Evolutionary conservation across 352 stramenopile genomes (phyloP).

Genomic region (Stramenopiles sp.): DNA sequence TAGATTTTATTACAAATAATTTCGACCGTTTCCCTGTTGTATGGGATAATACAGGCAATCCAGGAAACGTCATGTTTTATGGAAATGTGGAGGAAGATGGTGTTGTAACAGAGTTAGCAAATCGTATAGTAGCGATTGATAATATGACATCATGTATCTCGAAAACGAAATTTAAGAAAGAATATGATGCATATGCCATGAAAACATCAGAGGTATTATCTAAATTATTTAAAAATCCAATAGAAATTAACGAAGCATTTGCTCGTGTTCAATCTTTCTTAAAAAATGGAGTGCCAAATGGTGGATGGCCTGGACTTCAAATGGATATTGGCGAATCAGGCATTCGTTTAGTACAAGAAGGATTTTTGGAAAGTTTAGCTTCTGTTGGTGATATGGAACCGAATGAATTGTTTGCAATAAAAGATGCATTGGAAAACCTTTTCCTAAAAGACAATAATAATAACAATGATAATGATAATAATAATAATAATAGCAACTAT

Average conservation of each 20-base stretch:
- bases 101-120: neutral
- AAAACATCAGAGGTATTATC: neutral
- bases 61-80: neutral
- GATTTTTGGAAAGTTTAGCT: neutral
- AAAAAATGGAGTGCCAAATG: neutral
- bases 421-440: neutral
- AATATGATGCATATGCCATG: neutral
- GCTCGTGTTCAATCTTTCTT: neutral
- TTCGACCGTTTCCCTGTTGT: neutral
- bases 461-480: neutral
- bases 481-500: neutral
- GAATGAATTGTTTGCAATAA: neutral
- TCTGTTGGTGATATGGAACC: neutral
- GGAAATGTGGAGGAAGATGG: neutral
- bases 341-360: neutral
- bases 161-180: neutral
- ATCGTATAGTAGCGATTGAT: neutral
- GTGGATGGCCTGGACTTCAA: neutral
- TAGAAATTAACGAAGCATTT: neutral
- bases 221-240: neutral
- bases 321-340: neutral
- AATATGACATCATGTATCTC: neutral
- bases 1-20: neutral
- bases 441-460: neutral
- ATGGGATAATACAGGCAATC: neutral